Conservation (phyloP, 139 green algal genomes). For the Tetraselmis striata region DNA sequence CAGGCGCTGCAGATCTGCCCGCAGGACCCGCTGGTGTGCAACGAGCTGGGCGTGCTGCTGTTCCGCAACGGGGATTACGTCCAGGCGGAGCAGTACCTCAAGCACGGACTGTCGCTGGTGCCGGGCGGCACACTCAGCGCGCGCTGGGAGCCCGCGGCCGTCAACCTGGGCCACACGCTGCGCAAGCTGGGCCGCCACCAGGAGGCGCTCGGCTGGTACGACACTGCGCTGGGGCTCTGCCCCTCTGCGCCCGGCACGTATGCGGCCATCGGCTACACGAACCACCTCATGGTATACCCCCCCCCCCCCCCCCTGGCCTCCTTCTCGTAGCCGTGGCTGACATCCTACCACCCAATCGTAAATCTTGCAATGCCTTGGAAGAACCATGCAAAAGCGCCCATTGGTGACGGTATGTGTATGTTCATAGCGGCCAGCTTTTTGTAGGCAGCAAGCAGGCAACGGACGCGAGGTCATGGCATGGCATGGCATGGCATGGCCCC, state of each 20-base stretch:
- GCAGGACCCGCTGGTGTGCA: constrained; percentile 68
- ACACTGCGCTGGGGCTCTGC: constrained; percentile 52
- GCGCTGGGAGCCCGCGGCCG: constrained; percentile 72
- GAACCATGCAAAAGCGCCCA: no score
- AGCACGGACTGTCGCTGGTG: constrained; percentile 25
- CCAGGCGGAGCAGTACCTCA: constrained; percentile 28
- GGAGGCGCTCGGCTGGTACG: constrained; percentile 40
- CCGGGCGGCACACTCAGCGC: constrained; percentile 17
- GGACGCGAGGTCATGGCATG: no score
- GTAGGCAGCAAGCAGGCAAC: no score
- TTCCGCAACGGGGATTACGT: constrained; percentile 45
- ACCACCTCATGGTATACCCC: constrained; percentile 71
- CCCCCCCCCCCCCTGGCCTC: no score
- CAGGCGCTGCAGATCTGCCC: constrained; percentile 72
- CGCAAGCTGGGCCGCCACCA: constrained; percentile 63
- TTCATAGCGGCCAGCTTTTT: no score
- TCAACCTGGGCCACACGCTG: constrained; percentile 83
- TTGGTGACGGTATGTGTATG: no score
- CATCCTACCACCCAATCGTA: no score
- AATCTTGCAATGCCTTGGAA: no score
- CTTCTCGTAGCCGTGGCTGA: no score
- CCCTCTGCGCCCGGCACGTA: constrained; percentile 57
- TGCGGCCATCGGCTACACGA: constrained; percentile 65
- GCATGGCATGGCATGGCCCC: no score
- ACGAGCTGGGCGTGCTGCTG: constrained; percentile 85